phyloP scores from a whole-genome alignment of 345 rosid genomes.

The Euclidium syriacum region DNA sequence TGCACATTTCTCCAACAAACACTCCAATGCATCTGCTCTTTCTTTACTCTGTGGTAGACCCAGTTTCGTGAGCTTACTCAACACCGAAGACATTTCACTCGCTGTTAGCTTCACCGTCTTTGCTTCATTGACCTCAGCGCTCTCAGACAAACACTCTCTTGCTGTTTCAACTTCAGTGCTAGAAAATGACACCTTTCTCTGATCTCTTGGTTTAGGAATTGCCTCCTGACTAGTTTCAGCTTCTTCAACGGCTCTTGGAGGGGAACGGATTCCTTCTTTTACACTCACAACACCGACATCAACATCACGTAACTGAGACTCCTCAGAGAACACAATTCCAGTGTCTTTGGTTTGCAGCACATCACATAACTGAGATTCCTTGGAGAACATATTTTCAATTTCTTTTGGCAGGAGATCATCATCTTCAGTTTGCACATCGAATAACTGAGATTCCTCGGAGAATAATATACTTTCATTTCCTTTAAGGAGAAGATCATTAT shows the following conservation, averaged over 20 bases:
- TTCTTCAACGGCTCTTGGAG: slow-evolving; percentile 30
- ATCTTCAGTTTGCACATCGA: no score
- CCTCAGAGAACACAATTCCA: slow-evolving; percentile 28
- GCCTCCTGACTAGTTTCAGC: slow-evolving; percentile 26
- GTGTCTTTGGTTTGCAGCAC: slow-evolving; percentile 34
- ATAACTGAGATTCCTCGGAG: no score
- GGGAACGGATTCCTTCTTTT: slow-evolving; percentile 21
- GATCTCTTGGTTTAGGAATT: slow-evolving; percentile 21
- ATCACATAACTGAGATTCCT: no score
- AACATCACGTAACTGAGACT: slow-evolving; percentile 29
- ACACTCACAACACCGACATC: slow-evolving; percentile 28
- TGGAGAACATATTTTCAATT: slow-evolving; percentile 28
- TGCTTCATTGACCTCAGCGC: slow-evolving; percentile 37
- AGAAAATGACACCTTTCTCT: slow-evolving; percentile 12
- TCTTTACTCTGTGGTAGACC: slow-evolving; percentile 57
- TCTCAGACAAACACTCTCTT: slow-evolving; percentile 33
- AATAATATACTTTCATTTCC: slow-evolving; percentile 30
- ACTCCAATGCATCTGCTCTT: slow-evolving; percentile 88
- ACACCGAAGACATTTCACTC: slow-evolving; percentile 44
- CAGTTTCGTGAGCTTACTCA: slow-evolving; percentile 50
- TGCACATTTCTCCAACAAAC: slow-evolving; percentile 88
- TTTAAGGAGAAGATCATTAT: slow-evolving; percentile 21
- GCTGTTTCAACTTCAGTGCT: slow-evolving; percentile 28
- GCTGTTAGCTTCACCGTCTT: slow-evolving; percentile 28
- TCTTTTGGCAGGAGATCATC: slow-evolving; percentile 27